These are phyloP conservation scores for Ricinus communis DNA, from an alignment of 345 rosid species.

Conservation along the genomic window DNA sequence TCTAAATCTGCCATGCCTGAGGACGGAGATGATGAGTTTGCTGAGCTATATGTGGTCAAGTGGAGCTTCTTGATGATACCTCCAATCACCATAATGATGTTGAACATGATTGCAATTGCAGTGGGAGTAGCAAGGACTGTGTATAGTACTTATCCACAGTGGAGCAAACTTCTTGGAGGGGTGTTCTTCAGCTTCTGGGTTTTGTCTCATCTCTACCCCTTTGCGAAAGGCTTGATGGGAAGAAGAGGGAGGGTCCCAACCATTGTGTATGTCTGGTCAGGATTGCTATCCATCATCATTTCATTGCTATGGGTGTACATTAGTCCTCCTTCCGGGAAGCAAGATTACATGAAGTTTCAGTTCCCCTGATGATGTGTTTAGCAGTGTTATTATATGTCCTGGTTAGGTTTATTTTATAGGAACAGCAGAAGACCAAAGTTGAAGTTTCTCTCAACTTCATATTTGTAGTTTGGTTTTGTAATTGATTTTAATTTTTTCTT, in stretches of 20 bases:
- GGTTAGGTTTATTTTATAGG: background rate
- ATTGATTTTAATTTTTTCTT: background rate
- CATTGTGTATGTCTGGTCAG: conserved; percentile 76
- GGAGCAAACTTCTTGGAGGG: conserved; percentile 83
- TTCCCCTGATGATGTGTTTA: conserved; percentile 36
- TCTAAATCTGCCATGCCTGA: conserved; percentile 65
- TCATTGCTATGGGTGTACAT: conserved; percentile 74
- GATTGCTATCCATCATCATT: conserved; percentile 59
- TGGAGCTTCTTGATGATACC: conserved; percentile 79
- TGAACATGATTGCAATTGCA: conserved; percentile 56
- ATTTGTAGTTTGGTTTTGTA: conserved; percentile 7
- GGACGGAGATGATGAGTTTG: conserved; percentile 66
- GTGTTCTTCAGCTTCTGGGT: conserved; percentile 89
- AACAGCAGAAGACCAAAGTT: background rate
- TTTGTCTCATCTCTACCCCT: conserved; percentile 68
- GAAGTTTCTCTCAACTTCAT: conserved; percentile 45
- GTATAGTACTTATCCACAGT: conserved; percentile 63
- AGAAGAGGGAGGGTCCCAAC: conserved; percentile 74
- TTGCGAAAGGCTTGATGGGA: conserved; percentile 85
- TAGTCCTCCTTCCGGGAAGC: conserved; percentile 56
- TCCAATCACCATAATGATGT: conserved; percentile 67
- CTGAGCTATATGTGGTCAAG: conserved; percentile 55
- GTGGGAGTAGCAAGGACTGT: conserved; percentile 63
- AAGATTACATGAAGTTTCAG: conserved; percentile 46
- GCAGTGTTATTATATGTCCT: too few relatives aligned